Evolutionary conservation across 805 yeast genomes (phyloP).

Genomic region (Grigorovia yakushimaensis): DNA sequence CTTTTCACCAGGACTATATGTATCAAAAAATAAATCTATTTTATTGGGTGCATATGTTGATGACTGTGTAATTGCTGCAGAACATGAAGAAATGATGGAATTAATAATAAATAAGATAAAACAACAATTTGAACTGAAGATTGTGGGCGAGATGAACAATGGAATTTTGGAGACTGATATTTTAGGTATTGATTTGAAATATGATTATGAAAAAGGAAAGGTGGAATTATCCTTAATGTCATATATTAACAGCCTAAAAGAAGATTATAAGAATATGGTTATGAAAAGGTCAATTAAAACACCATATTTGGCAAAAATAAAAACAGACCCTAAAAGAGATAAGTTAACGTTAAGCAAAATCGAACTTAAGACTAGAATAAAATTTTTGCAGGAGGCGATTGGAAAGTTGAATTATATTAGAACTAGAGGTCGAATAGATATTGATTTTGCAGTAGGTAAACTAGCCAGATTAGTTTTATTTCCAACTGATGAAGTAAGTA

Average conservation of each 20-base stretch:
- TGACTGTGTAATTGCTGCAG: slow-evolving; percentile 8
- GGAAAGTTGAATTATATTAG: slow-evolving; percentile 4
- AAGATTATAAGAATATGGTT: not conserved
- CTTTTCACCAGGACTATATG: slow-evolving; percentile 5
- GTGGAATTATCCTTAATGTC: not conserved
- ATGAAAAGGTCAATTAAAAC: not conserved
- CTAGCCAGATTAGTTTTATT: not conserved
- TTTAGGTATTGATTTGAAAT: slow-evolving; percentile 5
- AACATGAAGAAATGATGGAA: slow-evolving; percentile 2
- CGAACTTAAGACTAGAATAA: not conserved
- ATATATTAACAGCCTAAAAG: not conserved
- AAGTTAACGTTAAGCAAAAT: not conserved
- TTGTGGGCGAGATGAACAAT: slow-evolving; percentile 4
- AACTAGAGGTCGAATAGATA: slow-evolving; percentile 3
- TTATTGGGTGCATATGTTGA: slow-evolving; percentile 9
- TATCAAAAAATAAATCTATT: not conserved
- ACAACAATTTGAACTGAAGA: slow-evolving; percentile 3
- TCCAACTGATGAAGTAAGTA: slow-evolving; percentile 2
- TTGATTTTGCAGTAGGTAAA: slow-evolving; percentile 3
- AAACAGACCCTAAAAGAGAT: not conserved
- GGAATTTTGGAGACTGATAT: slow-evolving; percentile 4
- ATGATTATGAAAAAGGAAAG: slow-evolving; percentile 1
- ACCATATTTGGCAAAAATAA: not conserved
- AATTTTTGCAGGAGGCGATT: slow-evolving; percentile 1
- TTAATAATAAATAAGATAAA: not conserved